These are phyloP conservation scores for Artemisia argyi DNA, from an alignment of 129 eudicot genomes.

Conservation along the genomic window DNA sequence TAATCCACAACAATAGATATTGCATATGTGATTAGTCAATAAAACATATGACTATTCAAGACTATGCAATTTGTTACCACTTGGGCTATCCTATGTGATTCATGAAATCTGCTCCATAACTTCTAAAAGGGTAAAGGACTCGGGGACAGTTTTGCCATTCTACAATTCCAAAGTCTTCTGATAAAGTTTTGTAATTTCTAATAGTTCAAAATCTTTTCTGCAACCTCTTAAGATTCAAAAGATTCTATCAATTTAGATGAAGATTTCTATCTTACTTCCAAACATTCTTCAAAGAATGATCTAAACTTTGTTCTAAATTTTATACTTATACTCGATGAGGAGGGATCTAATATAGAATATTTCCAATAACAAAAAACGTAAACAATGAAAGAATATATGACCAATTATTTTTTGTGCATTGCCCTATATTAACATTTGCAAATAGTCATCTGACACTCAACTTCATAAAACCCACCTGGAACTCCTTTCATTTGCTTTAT, in stretches of 20 bases:
- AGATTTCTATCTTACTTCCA: background rate
- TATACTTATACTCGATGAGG: background rate
- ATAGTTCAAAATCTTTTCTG: background rate
- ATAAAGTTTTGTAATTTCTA: background rate
- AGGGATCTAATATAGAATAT: too few species aligned
- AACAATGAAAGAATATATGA: too few species aligned
- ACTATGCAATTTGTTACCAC: too few species aligned
- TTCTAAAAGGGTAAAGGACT: background rate
- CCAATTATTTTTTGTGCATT: too few species aligned
- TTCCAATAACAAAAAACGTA: too few species aligned
- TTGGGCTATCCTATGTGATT: too few species aligned
- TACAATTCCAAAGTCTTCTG: background rate
- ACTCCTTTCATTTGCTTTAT: slow-evolving; percentile 99
- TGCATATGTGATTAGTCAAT: background rate
- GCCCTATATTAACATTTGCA: background rate
- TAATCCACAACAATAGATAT: slow-evolving; percentile 2
- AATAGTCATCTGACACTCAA: background rate
- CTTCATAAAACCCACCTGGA: slow-evolving; percentile 63
- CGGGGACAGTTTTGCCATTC: background rate
- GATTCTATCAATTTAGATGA: background rate
- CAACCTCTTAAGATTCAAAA: background rate
- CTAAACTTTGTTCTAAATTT: background rate
- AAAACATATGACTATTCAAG: background rate
- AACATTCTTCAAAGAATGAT: background rate
- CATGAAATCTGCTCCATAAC: background rate